Evolutionary conservation across 2,329 filamentous ascomycete genomes (phyloP), one percentile per base, ranked within the genome.

Genomic region (Mycocentrospora acerina): DNA sequence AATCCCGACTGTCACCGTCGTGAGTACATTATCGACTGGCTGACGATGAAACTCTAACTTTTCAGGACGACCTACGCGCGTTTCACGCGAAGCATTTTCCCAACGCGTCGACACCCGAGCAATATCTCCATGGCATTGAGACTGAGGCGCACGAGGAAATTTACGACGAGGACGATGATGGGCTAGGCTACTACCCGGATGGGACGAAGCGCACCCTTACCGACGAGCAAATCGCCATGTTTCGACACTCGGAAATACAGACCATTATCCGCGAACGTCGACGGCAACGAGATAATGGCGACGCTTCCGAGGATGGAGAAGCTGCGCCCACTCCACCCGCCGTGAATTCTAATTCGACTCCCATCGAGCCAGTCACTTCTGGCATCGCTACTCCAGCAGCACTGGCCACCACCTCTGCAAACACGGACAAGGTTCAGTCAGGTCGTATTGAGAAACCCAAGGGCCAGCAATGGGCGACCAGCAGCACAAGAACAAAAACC

Each of bases 161-260:
- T n/a, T 42, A 48, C 16, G 62, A 68, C 3, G 64, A 74, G 13
- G 75, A 77, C 18, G 80, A 83, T 17, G 85, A 88, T 58, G 81
- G 71, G 1, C 73, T 96, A 12, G 91, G 90, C 13, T 91, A 88
- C 66, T 97, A 97, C 53, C 69, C 79, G 1, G 90, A 97, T 59
- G 90, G 91, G 3, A 81, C 83, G 45, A 93, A 93, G 63, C 85
- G 91, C 27, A 95, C 90, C 13, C 74, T 97, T 55, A 96, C 90
- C 8, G 88, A 96, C 59, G 87, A 90, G 54, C 88, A 96, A 71
- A 88, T 96, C 53, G 81, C 81, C 36, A 91, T 95, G 45, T 96
- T 96, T 64, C 79, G 90, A 45, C 88, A 94, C 61, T 91, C 87
- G 2, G 91, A 97, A 66, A 78, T 95, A 15, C 83, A 93, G 59